These are phyloP conservation scores for Lotmaria passim DNA, from an alignment of 208 protist species.

Conservation along the genomic window DNA sequence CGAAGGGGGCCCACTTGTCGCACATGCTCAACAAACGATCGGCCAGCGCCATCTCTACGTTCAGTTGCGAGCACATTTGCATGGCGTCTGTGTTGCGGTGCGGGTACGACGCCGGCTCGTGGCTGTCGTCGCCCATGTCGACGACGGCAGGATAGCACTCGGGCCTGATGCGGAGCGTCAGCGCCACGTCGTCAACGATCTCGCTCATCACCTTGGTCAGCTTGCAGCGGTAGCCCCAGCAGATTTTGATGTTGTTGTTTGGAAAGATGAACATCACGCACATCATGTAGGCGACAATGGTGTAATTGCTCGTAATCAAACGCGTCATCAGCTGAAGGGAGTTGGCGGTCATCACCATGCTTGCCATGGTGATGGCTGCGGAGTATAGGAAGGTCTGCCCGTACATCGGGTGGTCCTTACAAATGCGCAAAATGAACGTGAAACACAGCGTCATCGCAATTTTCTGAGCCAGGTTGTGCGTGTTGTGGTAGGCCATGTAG, in stretches of 20 bases:
- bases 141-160: neutral
- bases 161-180: conserved; percentile 6
- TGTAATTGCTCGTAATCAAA: conserved; percentile 46
- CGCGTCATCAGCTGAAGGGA: conserved; percentile 34
- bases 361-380: conserved; percentile 32
- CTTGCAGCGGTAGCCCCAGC: conserved; percentile 41
- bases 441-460: conserved; percentile 35
- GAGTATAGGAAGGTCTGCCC: conserved; percentile 44
- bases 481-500: conserved; percentile 45
- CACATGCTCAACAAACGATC: conserved; percentile 25
- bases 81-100: conserved; percentile 20
- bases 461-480: conserved; percentile 26
- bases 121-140: neutral
- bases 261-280: conserved; percentile 61
- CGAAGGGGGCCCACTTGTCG: conserved; percentile 42
- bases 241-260: conserved; percentile 52
- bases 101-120: conserved; percentile 4
- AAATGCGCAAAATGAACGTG: conserved; percentile 28
- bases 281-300: conserved; percentile 48
- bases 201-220: conserved; percentile 39
- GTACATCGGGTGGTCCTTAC: conserved; percentile 38
- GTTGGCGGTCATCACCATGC: conserved; percentile 27
- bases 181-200: conserved; percentile 32
- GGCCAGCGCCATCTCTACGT: conserved; percentile 27
- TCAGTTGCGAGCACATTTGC: conserved; percentile 45